Base-by-base conservation (phyloP, 768 basidiomycete genomes). In the Boletus insuetus region DNA sequence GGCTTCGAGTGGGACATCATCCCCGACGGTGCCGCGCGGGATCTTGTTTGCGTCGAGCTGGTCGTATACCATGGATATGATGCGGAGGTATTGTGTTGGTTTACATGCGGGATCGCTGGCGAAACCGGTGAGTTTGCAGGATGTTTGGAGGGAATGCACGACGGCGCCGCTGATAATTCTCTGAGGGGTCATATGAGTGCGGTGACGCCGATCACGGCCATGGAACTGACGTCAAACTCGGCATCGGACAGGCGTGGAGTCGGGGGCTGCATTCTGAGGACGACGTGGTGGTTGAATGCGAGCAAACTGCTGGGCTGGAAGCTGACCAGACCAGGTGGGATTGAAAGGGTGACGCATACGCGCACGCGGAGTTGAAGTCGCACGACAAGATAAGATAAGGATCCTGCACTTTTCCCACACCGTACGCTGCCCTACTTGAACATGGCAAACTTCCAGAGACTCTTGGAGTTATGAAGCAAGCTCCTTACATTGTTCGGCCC, bases 171-270 rank as follows among this genome's bases (percentile, higher is more conserved):
- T 49, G 35, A 59, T 60, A 35, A 69, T 59, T 14, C 11, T 22
- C 69, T 64, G 44, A 1, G 31, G 9, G 2, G 20, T 46, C 40
- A 51, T 31, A 46, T 54, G n/a, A 46, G 10, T 9, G 14, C 41
- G 24, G 38, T 31, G 1, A 4, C 11, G 16, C n/a, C 32, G 39
- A 45, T 26, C 38, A 22, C 3, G 19, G 20, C 11, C 2, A 19
- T n/a, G 20, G 19, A 35, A 49, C 68, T 51, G 38, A 68, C 67
- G 13, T 67, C 55, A 10, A 68, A 68, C 38, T 65, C 62, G 35
- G 42, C 51, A n/a, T 49, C 41, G 2, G 54, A 40, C 37, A 64
- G 37, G 4, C 24, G 20, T 17, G 35, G 42, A 4, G 43, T 41
- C 1, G 4, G 39, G 0, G 41, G 40, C 26, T 11, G 40, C 52